phyloP scores from a whole-genome alignment of 306 rosid genomes.

The Senna tora region DNA sequence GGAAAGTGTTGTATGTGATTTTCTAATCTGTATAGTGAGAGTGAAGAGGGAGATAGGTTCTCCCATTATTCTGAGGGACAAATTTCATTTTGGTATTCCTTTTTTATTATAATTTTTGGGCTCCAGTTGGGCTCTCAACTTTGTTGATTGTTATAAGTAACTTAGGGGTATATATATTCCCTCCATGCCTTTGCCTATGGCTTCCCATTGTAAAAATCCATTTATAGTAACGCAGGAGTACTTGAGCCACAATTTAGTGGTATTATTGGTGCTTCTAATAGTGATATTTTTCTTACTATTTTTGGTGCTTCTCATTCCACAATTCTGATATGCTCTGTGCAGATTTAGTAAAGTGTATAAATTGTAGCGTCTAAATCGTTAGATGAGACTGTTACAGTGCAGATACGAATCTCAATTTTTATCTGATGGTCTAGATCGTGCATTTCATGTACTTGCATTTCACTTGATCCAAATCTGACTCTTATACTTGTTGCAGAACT shows the following conservation, averaged over 20 bases:
- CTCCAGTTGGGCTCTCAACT: background rate
- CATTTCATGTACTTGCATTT: no score
- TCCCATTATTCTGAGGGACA: constrained; percentile 29
- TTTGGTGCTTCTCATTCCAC: background rate
- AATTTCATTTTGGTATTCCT: background rate
- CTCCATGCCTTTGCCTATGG: constrained; percentile 35
- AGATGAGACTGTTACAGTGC: no score
- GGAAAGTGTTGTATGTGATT: constrained; percentile 35
- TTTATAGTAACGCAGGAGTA: constrained; percentile 7
- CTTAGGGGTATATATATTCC: constrained; percentile 38
- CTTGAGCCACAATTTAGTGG: constrained; percentile 15
- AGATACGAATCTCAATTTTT: no score
- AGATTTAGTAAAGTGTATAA: no score
- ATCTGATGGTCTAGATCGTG: no score
- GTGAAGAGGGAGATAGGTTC: constrained; percentile 46
- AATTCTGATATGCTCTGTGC: no score
- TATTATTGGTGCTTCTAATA: background rate
- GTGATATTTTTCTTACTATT: constrained; percentile 11
- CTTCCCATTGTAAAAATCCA: constrained; percentile 44
- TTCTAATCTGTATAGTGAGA: constrained; percentile 28
- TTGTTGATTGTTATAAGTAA: constrained; percentile 45
- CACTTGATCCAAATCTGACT: no score
- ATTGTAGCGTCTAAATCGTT: no score
- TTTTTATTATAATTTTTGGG: background rate
- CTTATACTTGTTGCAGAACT: background rate